Conservation (phyloP, 345 rosid species). For the Aquilaria malaccensis region DNA sequence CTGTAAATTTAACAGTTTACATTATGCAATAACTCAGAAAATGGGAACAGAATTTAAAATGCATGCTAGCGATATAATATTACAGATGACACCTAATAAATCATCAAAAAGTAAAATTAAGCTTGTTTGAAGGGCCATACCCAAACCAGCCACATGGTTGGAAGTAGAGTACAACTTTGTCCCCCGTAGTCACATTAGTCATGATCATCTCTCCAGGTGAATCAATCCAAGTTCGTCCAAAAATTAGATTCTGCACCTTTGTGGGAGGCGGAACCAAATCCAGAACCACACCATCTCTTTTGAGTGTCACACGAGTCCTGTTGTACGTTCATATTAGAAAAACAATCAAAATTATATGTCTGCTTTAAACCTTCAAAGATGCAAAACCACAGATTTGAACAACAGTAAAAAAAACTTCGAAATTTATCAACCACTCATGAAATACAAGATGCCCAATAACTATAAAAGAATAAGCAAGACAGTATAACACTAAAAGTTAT, state of each 20-base stretch:
- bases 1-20: slow-evolving; percentile 26
- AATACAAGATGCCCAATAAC: no score
- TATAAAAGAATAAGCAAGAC: no score
- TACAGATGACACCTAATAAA: background rate
- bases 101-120: background rate
- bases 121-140: slow-evolving; percentile 23
- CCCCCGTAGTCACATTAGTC: slow-evolving; percentile 69
- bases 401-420: no score
- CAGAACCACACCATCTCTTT: slow-evolving; percentile 64
- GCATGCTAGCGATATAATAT: background rate
- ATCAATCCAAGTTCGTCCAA: slow-evolving; percentile 83
- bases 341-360: no score
- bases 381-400: no score
- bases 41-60: background rate
- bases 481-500: no score
- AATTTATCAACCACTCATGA: no score
- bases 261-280: slow-evolving; percentile 82
- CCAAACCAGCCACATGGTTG: slow-evolving; percentile 89
- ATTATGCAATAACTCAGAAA: background rate
- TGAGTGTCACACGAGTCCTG: slow-evolving; percentile 72
- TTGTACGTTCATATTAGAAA: background rate
- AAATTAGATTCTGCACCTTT: slow-evolving; percentile 68
- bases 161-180: slow-evolving; percentile 68
- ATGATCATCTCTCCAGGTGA: slow-evolving; percentile 74
- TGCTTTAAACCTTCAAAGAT: no score